Percentiles rank a stretch among this genome's conserved stretches.
These are phyloP conservation scores for Debaryomyces castellii DNA, from an alignment of 805 yeast species.

Conservation along the genomic window DNA sequence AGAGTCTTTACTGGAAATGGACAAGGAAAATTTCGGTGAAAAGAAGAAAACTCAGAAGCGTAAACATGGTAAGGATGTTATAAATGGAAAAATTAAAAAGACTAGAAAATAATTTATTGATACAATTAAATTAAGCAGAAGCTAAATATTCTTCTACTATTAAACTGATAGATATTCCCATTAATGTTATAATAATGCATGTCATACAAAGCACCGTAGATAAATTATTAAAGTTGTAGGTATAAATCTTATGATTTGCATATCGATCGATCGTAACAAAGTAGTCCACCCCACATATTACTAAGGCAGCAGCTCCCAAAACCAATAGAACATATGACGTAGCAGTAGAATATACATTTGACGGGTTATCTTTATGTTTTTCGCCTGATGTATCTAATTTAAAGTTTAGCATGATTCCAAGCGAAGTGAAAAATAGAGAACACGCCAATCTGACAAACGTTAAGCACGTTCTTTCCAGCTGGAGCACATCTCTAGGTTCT, in stretches of 20 bases:
- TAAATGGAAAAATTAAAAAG: slow-evolving; percentile 8
- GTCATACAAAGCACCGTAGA: slow-evolving; percentile 32
- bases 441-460: slow-evolving; percentile 48
- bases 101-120: slow-evolving; percentile 7
- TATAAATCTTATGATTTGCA: slow-evolving; percentile 39
- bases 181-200: slow-evolving; percentile 31
- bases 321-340: slow-evolving; percentile 37
- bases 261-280: slow-evolving; percentile 44
- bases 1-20: slow-evolving; percentile 93
- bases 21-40: slow-evolving; percentile 84
- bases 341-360: slow-evolving; percentile 19
- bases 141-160: slow-evolving; percentile 16
- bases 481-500: slow-evolving; percentile 56
- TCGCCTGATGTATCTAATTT: slow-evolving; percentile 34
- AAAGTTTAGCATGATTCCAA: slow-evolving; percentile 47
- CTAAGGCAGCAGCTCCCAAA: slow-evolving; percentile 37
- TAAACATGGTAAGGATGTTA: slow-evolving; percentile 23
- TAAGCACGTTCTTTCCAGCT: slow-evolving; percentile 53
- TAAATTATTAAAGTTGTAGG: slow-evolving; percentile 30
- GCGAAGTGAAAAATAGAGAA: slow-evolving; percentile 45
- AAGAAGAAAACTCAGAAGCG: slow-evolving; percentile 51
- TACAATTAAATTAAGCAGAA: background rate
- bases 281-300: slow-evolving; percentile 42
- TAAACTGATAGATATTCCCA: slow-evolving; percentile 34
- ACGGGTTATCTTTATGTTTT: slow-evolving; percentile 3